These are phyloP conservation scores for Margaritispora aquatica DNA, from an alignment of 495 filamentous ascomycete genomes.

Conservation along the genomic window DNA sequence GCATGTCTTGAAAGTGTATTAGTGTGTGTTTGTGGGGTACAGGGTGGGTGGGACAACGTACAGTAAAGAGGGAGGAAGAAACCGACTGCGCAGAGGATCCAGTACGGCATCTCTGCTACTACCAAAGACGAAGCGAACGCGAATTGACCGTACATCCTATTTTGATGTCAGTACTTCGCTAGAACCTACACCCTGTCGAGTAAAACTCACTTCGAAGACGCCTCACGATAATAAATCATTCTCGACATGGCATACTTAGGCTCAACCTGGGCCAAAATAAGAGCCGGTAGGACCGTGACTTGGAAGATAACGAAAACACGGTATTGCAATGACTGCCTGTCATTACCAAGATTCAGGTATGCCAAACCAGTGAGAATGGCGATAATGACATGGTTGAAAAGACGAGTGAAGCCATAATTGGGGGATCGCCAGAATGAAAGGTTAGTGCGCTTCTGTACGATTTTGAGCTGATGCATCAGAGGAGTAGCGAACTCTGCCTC, in stretches of 20 bases:
- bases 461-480: slow-evolving; percentile 47
- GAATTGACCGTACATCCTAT: slow-evolving; percentile 56
- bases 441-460: slow-evolving; percentile 62
- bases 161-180: not conserved
- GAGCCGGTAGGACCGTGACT: slow-evolving; percentile 48
- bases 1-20: slow-evolving; percentile 10
- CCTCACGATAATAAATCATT: slow-evolving; percentile 64
- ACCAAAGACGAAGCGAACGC: slow-evolving; percentile 58
- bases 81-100: slow-evolving; percentile 46
- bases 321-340: slow-evolving; percentile 67
- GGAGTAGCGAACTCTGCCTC: slow-evolving; percentile 61
- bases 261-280: slow-evolving; percentile 42
- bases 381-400: slow-evolving; percentile 79
- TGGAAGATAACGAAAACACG: slow-evolving; percentile 75
- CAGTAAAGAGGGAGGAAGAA: slow-evolving; percentile 22
- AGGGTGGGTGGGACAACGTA: not conserved
- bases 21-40: not conserved
- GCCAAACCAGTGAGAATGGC: slow-evolving; percentile 70
- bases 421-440: slow-evolving; percentile 65
- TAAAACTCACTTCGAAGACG: slow-evolving; percentile 43
- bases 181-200: not conserved
- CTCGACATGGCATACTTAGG: slow-evolving; percentile 60
- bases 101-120: slow-evolving; percentile 65
- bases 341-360: slow-evolving; percentile 68
- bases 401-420: slow-evolving; percentile 66